Evolutionary conservation across 2,329 filamentous ascomycete species (phyloP).

Genomic region (Lasiodiplodia sp.): DNA sequence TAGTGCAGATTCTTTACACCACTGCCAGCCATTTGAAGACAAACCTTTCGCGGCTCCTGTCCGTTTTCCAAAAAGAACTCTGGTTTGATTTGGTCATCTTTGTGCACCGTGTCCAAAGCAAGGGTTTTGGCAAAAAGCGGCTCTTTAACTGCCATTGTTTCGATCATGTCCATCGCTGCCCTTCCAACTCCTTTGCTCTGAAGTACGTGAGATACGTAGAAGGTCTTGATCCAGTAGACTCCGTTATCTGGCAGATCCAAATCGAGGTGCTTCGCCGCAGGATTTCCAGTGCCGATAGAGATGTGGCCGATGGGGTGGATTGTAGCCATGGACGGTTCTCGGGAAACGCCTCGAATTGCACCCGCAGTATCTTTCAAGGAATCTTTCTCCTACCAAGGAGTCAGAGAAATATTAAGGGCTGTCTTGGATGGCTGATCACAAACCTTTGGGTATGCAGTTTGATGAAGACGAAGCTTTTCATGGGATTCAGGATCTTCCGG

Average conservation of each 20-base stretch:
- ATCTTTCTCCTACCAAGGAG: neutral
- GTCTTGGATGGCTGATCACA: neutral
- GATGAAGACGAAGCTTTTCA: neutral
- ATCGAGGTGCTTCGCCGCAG: neutral
- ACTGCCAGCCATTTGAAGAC: neutral
- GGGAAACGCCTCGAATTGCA: neutral
- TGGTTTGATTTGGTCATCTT: neutral
- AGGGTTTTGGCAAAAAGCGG: neutral
- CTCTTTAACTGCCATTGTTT: neutral
- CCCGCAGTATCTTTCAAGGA: neutral
- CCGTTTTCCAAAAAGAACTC: neutral
- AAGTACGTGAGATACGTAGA: neutral
- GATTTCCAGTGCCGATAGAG: neutral
- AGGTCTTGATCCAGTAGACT: neutral
- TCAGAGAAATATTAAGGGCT: neutral
- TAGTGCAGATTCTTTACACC: neutral
- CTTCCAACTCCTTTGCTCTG: neutral
- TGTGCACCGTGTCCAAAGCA: neutral
- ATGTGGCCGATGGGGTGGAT: neutral
- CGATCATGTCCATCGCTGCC: constrained; percentile 1
- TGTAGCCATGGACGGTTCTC: neutral
- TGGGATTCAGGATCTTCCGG: neutral
- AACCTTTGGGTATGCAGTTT: neutral
- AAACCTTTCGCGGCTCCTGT: neutral
- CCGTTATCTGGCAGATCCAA: neutral